phyloP scores from a whole-genome alignment of 495 filamentous ascomycete species.

The Daldinia vernicosa region DNA sequence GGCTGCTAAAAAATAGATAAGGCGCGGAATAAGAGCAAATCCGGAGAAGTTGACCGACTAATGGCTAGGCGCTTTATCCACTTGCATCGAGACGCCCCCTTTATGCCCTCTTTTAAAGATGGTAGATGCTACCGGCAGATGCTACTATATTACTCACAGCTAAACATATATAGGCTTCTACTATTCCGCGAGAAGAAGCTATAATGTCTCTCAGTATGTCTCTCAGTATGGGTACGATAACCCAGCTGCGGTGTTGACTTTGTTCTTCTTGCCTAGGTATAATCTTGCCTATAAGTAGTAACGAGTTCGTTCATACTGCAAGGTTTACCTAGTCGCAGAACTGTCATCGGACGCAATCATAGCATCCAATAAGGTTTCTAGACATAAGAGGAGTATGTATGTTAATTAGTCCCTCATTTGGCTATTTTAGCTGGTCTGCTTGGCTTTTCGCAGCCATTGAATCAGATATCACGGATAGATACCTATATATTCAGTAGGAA shows the following conservation, averaged over 20 bases:
- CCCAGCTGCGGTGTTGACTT: neutral
- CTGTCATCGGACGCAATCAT: neutral
- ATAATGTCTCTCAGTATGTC: neutral
- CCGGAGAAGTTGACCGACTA: constrained; percentile 4
- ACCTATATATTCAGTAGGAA: neutral
- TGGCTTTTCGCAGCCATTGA: neutral
- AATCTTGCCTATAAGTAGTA: neutral
- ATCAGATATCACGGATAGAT: neutral
- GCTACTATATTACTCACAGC: neutral
- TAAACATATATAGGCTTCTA: neutral
- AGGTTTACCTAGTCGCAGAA: neutral
- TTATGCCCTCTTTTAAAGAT: constrained; percentile 1
- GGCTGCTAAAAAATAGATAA: neutral
- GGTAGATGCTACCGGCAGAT: neutral
- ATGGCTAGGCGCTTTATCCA: neutral
- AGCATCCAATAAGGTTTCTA: neutral
- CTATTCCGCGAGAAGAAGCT: neutral
- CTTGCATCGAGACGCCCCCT: neutral
- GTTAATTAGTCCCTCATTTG: neutral
- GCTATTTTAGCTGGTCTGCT: neutral
- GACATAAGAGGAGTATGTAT: neutral
- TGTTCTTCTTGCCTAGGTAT: neutral
- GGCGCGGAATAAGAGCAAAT: constrained; percentile 1
- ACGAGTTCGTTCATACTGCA: neutral
- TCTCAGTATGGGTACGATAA: neutral